Evolutionary conservation across 2,329 filamentous ascomycete genomes (phyloP).

Genomic region (Fusarium chuoi): DNA sequence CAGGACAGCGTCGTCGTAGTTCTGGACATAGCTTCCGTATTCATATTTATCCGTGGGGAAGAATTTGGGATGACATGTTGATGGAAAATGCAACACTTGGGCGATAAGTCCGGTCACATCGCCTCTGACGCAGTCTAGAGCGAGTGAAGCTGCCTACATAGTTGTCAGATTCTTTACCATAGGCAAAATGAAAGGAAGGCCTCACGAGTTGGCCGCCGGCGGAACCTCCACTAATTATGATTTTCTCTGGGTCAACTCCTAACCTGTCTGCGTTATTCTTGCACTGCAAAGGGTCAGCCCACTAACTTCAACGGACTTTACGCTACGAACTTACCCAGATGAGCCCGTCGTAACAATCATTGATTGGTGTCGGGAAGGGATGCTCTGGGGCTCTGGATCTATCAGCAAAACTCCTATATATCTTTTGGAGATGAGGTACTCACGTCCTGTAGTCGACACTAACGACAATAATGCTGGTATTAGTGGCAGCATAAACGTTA

Average conservation of each 20-base stretch:
- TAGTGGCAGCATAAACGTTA: slow-evolving; percentile 33
- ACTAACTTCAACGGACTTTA: background rate
- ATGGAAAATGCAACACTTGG: slow-evolving; percentile 36
- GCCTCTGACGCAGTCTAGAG: slow-evolving; percentile 7
- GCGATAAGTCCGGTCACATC: slow-evolving; percentile 34
- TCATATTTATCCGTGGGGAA: slow-evolving; percentile 38
- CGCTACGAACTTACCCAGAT: slow-evolving; percentile 29
- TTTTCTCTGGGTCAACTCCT: slow-evolving; percentile 29
- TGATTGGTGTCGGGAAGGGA: slow-evolving; percentile 32
- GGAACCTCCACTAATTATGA: slow-evolving; percentile 37
- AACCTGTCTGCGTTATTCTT: slow-evolving; percentile 30
- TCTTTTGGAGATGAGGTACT: background rate
- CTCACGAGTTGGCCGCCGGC: slow-evolving; percentile 36
- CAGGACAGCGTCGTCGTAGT: slow-evolving; percentile 20
- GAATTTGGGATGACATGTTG: slow-evolving; percentile 38
- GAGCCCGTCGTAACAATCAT: slow-evolving; percentile 40
- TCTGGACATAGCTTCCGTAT: slow-evolving; percentile 39
- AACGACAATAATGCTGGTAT: slow-evolving; percentile 33
- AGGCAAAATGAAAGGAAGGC: background rate
- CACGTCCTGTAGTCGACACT: slow-evolving; percentile 39
- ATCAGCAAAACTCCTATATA: background rate
- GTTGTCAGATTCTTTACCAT: background rate
- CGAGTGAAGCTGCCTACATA: slow-evolving; percentile 29
- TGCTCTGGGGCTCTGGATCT: slow-evolving; percentile 32
- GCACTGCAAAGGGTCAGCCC: slow-evolving; percentile 15